phyloP scores from a whole-genome alignment of 2,329 filamentous ascomycete genomes.

The Bisporella sp. region DNA sequence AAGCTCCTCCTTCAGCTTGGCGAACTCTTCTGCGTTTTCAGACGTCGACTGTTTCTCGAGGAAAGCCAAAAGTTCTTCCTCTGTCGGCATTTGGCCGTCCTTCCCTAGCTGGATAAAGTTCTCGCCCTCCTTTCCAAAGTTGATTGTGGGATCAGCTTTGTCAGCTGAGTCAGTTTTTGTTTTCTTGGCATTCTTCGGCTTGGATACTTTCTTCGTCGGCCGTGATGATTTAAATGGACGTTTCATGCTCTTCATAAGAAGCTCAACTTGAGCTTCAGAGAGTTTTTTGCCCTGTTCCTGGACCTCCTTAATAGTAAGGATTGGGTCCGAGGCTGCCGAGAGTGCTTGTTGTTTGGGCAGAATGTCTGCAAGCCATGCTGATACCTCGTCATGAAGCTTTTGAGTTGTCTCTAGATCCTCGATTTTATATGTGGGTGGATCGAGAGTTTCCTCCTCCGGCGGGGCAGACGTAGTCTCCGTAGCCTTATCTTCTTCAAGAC shows the following conservation, averaged over 20 bases:
- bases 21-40: too few species aligned
- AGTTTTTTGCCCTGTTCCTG: slow-evolving; percentile 62
- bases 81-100: slow-evolving; percentile 36
- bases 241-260: slow-evolving; percentile 62
- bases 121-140: slow-evolving; percentile 32
- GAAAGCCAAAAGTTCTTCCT: slow-evolving; percentile 47
- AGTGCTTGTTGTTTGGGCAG: slow-evolving; percentile 66
- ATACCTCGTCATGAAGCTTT: slow-evolving; percentile 52
- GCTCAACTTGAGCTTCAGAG: slow-evolving; percentile 60
- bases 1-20: too few species aligned
- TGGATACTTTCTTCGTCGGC: slow-evolving; percentile 2
- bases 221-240: slow-evolving; percentile 33
- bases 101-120: slow-evolving; percentile 31
- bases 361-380: slow-evolving; percentile 70
- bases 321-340: slow-evolving; percentile 63
- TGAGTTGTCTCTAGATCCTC: slow-evolving; percentile 65
- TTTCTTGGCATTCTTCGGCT: slow-evolving; percentile 29
- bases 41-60: slow-evolving; percentile 35
- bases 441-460: slow-evolving; percentile 42
- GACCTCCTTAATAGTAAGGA: slow-evolving; percentile 66
- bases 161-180: slow-evolving; percentile 30
- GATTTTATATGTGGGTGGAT: slow-evolving; percentile 62
- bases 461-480: slow-evolving; percentile 26
- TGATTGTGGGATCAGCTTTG: slow-evolving; percentile 31
- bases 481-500: slow-evolving; percentile 68